phyloP scores from a whole-genome alignment of 495 filamentous ascomycete genomes.

The Aspergillus sclerotiicarbonarius region DNA sequence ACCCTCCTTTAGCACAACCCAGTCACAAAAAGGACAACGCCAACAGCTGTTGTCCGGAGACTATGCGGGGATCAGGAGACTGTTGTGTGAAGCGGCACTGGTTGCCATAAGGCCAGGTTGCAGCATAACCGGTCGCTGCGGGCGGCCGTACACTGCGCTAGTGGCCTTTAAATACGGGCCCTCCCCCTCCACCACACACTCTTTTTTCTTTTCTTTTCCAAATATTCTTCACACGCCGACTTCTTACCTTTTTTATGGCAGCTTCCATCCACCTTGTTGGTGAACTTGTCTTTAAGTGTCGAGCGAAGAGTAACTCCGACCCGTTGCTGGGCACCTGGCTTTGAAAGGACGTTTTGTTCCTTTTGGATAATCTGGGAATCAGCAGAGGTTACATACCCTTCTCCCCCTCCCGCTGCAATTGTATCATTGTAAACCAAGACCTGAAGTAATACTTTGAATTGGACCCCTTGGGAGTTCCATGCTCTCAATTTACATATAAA shows the following conservation, averaged over 20 bases:
- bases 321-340: constrained; percentile 78
- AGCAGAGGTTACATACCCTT: constrained; percentile 66
- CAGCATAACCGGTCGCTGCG: constrained; percentile 39
- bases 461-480: neutral
- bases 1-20: constrained; percentile 35
- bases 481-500: constrained; percentile 10
- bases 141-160: constrained; percentile 34
- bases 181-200: constrained; percentile 12
- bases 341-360: constrained; percentile 66
- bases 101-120: constrained; percentile 49
- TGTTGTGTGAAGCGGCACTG: constrained; percentile 37
- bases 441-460: no score
- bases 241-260: constrained; percentile 29
- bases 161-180: constrained; percentile 33
- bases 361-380: constrained; percentile 71
- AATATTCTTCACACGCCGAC: constrained; percentile 44
- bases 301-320: constrained; percentile 61
- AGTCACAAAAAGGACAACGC: constrained; percentile 25
- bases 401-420: neutral
- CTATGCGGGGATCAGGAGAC: constrained; percentile 27
- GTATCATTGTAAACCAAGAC: neutral
- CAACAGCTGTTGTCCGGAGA: constrained; percentile 24
- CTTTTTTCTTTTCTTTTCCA: constrained; percentile 38
- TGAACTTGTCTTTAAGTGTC: constrained; percentile 66
- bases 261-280: constrained; percentile 45